These are phyloP conservation scores for Sorghum bicolor DNA, from an alignment of 176 grass and related monocot species.

Conservation along the genomic window DNA sequence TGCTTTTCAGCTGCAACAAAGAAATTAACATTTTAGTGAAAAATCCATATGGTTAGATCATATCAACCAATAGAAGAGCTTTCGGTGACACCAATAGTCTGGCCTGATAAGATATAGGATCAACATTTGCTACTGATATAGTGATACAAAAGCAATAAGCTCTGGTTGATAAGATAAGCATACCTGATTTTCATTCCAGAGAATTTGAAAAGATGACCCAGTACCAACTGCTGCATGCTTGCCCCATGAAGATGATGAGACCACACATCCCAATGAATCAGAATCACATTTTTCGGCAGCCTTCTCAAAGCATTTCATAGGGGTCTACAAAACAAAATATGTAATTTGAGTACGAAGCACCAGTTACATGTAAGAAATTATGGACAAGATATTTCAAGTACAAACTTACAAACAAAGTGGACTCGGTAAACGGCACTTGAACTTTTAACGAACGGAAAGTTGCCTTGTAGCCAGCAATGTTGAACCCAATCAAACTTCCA, in stretches of 20 bases:
- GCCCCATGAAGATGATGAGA: constrained; percentile 93
- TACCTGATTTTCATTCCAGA: constrained; percentile 93
- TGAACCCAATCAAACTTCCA: constrained; percentile 84
- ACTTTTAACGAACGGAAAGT: constrained; percentile 92
- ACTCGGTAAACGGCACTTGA: constrained; percentile 95
- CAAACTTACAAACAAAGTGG: constrained; percentile 87
- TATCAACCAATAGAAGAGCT: constrained; percentile 14
- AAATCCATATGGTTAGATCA: constrained; percentile 9
- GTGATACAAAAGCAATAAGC: not conserved
- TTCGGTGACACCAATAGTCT: constrained; percentile 1
- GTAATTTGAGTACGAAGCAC: not conserved
- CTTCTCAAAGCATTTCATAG: constrained; percentile 98
- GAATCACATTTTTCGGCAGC: constrained; percentile 88
- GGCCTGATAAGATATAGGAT: no score
- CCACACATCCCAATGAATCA: constrained; percentile 79
- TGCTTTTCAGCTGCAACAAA: constrained; percentile 55
- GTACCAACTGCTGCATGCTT: constrained; percentile 80
- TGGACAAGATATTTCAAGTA: constrained; percentile 12
- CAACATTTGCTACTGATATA: not conserved
- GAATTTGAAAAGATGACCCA: constrained; percentile 91
- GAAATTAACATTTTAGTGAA: constrained; percentile 16
- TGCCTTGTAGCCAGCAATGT: constrained; percentile 73
- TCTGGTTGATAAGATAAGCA: not conserved
- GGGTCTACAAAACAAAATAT: constrained; percentile 59
- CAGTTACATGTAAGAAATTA: constrained; percentile 12